These are phyloP conservation scores for Tulasnella calospora DNA, from an alignment of 768 basidiomycete genomes.

Conservation along the genomic window DNA sequence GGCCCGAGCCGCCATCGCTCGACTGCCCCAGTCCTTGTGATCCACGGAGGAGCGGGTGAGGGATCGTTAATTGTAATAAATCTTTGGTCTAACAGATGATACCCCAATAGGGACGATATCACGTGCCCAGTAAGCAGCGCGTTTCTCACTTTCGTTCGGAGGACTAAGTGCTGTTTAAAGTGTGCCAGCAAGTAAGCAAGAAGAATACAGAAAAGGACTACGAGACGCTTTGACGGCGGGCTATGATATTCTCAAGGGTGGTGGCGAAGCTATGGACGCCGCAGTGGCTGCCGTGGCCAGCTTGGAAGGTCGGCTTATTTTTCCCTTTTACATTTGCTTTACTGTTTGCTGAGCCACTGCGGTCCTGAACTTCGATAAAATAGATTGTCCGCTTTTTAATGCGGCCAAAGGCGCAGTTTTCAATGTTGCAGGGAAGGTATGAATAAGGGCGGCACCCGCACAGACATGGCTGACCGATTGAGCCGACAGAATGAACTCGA, in stretches of 20 bases:
- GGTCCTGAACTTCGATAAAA: not conserved
- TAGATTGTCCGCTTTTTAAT: slow-evolving; percentile 76
- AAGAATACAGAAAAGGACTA: slow-evolving; percentile 54
- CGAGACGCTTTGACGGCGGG: slow-evolving; percentile 55
- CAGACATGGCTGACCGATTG: not conserved
- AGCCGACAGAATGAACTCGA: slow-evolving; percentile 68
- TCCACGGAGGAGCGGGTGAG: slow-evolving; percentile 71
- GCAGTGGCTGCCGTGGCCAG: slow-evolving; percentile 64
- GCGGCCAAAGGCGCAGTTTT: slow-evolving; percentile 77
- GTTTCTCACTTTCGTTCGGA: not conserved
- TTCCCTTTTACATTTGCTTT: slow-evolving; percentile 19
- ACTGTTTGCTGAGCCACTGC: not conserved
- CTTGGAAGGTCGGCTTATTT: slow-evolving; percentile 57
- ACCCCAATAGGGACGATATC: not conserved
- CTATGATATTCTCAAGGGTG: slow-evolving; percentile 54
- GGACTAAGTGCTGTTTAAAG: not conserved
- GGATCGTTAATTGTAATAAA: not conserved
- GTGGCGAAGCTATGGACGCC: slow-evolving; percentile 81
- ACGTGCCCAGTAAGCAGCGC: not conserved
- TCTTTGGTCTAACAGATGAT: not conserved
- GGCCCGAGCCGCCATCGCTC: not conserved
- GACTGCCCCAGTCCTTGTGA: slow-evolving; percentile 46
- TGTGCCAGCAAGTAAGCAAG: slow-evolving; percentile 58
- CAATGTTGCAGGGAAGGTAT: slow-evolving; percentile 71
- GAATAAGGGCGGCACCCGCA: slow-evolving; percentile 4